Base-by-base conservation (phyloP, 2,329 filamentous ascomycete genomes). In the Didymella exigua region DNA sequence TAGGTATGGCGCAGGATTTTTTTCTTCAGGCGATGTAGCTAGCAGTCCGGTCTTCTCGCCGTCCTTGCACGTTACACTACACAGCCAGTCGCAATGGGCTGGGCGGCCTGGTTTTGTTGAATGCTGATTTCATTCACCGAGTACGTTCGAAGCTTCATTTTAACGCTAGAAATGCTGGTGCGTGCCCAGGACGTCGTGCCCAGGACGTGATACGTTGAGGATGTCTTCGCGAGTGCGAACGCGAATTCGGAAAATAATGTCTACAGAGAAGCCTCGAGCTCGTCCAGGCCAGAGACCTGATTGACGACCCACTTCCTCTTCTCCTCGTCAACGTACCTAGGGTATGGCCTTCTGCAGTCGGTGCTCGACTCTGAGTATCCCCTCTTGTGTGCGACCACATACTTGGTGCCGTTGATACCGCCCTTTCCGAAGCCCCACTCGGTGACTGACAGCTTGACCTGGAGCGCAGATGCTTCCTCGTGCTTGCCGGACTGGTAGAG, bases 351-450 rank as follows among this genome's bases (percentile, higher is more conserved):
- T 40, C 84, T 74, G 67, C 81, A 85, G 64, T 84, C 78, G 46
- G 76, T 76, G 64, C 78, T 83, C 14, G 75, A 72, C 27, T 78
- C 66, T 1, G 81, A 77, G 62, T 86, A 86, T n/a, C 81, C 82
- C 16, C 74, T 73, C 23, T 81, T 68, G 65, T 84, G 80, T 31
- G 79, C 81, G 30, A 85, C 82, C n/a, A 84, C 78, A 78, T 81
- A 85, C 68, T 86, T 86, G 7, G 81, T 85, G 9, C 84, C 83
- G 62, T 84, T 85, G 67, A 86, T 84, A n/a, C 82, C 83, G 3
- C 81, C 80, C 67, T 83, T 84, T 24, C 73, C 81, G 48, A 86
- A 83, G 1, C 81, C 83, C 78, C 79, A 83, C 74, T 85, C 83
- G 53, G 78, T 77, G 62, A 79, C 73, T 6, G 79, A 81, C 31